A percentile compares a stretch with the other conserved stretches of the same genome.
phyloP scores from a whole-genome alignment of 2,329 filamentous ascomycete species.

The Talaromyces sp. region DNA sequence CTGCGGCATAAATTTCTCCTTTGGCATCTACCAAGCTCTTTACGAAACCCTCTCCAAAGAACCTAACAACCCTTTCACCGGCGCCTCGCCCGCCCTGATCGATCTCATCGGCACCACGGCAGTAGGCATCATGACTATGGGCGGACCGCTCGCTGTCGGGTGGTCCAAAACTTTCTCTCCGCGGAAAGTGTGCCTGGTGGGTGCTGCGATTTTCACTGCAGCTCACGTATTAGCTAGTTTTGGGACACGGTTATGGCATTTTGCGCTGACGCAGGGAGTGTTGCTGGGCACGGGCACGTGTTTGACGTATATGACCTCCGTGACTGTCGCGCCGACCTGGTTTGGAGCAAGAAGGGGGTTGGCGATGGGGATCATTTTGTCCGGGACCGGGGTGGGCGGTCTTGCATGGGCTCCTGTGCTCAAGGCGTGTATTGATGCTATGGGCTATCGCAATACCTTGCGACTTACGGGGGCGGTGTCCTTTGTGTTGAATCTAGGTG shows the following conservation, averaged over 20 bases:
- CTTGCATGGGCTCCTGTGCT: slow-evolving; percentile 35
- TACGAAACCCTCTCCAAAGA: slow-evolving; percentile 33
- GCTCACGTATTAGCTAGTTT: slow-evolving; percentile 33
- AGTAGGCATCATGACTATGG: slow-evolving; percentile 36
- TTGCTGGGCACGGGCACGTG: slow-evolving; percentile 38
- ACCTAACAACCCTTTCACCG: slow-evolving; percentile 32
- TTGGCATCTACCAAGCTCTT: slow-evolving; percentile 41
- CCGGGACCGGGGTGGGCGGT: slow-evolving; percentile 40
- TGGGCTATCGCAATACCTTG: slow-evolving; percentile 39
- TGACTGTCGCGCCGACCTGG: slow-evolving; percentile 39
- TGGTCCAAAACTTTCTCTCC: slow-evolving; percentile 37
- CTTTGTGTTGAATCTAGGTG: slow-evolving; percentile 27
- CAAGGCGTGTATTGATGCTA: slow-evolving; percentile 26
- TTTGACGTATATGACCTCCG: slow-evolving; percentile 36
- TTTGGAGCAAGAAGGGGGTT: slow-evolving; percentile 34
- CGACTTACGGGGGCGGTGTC: slow-evolving; percentile 33
- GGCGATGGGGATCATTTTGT: slow-evolving; percentile 39
- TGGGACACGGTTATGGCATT: slow-evolving; percentile 33
- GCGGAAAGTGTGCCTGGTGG: slow-evolving; percentile 27
- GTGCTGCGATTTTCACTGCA: slow-evolving; percentile 29
- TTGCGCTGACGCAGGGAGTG: slow-evolving; percentile 34
- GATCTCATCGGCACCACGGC: slow-evolving; percentile 39
- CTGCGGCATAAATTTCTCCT: slow-evolving; percentile 39
- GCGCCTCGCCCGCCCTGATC: slow-evolving; percentile 36
- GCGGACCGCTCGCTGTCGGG: slow-evolving; percentile 32